These are phyloP conservation scores for Paraconiothyrium brasiliense DNA, from an alignment of 2,329 filamentous ascomycete genomes.

Conservation along the genomic window DNA sequence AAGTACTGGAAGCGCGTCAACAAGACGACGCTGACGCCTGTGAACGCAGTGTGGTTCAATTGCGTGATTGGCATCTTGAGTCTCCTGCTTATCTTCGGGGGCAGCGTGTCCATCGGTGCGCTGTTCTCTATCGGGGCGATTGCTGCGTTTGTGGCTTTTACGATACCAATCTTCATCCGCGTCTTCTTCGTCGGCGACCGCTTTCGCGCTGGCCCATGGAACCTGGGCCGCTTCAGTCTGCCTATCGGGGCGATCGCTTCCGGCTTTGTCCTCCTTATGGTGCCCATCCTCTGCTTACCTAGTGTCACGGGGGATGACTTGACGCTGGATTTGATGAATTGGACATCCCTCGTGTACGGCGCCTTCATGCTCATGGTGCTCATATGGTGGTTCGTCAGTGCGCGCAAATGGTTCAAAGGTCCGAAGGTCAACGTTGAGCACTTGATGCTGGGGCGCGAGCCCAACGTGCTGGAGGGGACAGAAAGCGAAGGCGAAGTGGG, in stretches of 20 bases:
- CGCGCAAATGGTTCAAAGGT: constrained; percentile 74
- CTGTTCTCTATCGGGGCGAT: constrained; percentile 77
- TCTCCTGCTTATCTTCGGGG: constrained; percentile 72
- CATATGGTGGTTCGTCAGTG: constrained; percentile 71
- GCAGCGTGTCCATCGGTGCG: constrained; percentile 69
- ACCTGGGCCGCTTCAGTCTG: constrained; percentile 68
- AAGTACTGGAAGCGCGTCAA: constrained; percentile 69
- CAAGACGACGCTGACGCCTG: constrained; percentile 68
- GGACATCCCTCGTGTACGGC: constrained; percentile 73
- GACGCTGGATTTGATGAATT: constrained; percentile 69
- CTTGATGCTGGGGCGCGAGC: constrained; percentile 56
- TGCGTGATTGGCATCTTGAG: constrained; percentile 66
- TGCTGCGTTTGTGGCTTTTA: constrained; percentile 70
- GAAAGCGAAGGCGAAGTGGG: constrained; percentile 6
- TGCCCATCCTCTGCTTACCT: constrained; percentile 74
- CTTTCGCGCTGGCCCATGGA: constrained; percentile 74
- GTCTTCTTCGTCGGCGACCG: constrained; percentile 68
- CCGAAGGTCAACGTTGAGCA: constrained; percentile 74
- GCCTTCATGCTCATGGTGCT: constrained; percentile 67
- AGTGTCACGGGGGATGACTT: constrained; percentile 65
- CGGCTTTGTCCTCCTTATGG: constrained; percentile 70
- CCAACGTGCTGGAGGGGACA: constrained; percentile 50
- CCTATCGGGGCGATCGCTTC: constrained; percentile 67
- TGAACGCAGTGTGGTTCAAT: constrained; percentile 77
- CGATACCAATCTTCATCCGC: constrained; percentile 67